These are phyloP conservation scores for Drechslerella stenobrocha DNA, from an alignment of 2,329 filamentous ascomycete genomes.

Conservation along the genomic window DNA sequence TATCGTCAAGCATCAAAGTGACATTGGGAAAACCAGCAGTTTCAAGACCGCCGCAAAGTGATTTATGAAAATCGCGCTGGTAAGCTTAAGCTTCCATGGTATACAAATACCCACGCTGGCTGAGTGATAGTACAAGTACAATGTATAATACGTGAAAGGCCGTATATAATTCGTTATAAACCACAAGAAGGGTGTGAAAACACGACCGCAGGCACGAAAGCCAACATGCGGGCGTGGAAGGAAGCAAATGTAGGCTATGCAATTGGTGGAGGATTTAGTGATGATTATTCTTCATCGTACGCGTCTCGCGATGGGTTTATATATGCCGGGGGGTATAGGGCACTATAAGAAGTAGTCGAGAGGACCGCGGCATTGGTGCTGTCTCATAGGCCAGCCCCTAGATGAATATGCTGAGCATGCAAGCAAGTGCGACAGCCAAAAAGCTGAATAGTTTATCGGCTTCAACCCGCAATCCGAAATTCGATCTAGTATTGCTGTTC, in stretches of 20 bases:
- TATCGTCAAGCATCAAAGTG: neutral
- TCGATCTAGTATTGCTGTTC: neutral
- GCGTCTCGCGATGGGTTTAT: too few relatives aligned
- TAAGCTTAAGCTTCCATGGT: too few relatives aligned
- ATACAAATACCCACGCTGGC: neutral
- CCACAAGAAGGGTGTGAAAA: too few relatives aligned
- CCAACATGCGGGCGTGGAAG: too few relatives aligned
- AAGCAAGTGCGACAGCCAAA: neutral
- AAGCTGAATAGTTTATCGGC: neutral
- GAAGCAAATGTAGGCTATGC: neutral
- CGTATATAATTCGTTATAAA: too few relatives aligned
- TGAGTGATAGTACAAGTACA: neutral
- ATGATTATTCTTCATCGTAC: too few relatives aligned
- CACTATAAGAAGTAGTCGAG: too few relatives aligned
- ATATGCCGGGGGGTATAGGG: too few relatives aligned
- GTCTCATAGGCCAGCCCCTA: slow-evolving; percentile 3
- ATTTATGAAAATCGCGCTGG: too few relatives aligned
- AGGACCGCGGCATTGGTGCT: neutral
- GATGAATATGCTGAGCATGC: neutral
- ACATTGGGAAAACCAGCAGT: neutral
- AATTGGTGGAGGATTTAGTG: neutral
- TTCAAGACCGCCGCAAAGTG: too few relatives aligned
- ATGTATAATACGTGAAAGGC: too few relatives aligned
- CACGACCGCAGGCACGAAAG: too few relatives aligned
- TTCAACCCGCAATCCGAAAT: neutral